Conservation (phyloP, 176 grass and related monocot species). For the Aegilops umbellulata region DNA sequence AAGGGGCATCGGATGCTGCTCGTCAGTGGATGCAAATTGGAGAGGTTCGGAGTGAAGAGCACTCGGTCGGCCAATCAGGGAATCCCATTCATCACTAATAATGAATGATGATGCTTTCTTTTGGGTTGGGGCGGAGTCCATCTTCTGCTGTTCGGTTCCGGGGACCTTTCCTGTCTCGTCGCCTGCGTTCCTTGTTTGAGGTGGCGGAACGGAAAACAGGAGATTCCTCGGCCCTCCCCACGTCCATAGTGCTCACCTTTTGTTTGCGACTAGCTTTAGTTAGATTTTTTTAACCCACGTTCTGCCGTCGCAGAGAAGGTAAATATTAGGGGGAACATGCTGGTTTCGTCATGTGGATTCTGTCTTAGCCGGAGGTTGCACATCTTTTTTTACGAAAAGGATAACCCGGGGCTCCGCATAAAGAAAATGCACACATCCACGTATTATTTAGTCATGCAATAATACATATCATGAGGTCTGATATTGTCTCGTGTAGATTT, state of each 20-base stretch:
- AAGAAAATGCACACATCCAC: no score
- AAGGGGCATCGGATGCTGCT: conserved; percentile 25
- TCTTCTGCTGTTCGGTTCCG: not conserved
- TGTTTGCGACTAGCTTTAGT: conserved; percentile 31
- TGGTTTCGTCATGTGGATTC: conserved; percentile 23
- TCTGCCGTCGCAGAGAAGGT: not conserved
- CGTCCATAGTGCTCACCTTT: conserved; percentile 48
- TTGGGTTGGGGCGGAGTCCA: conserved; percentile 25
- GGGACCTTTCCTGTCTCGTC: conserved; percentile 2
- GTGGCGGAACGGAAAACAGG: conserved; percentile 5
- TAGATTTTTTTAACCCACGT: conserved; percentile 5
- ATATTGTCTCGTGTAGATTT: no score
- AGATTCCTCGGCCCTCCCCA: conserved; percentile 35
- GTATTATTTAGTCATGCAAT: no score
- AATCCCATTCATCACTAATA: conserved; percentile 44
- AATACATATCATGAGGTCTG: no score
- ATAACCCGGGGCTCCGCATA: no score
- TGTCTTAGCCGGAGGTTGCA: not conserved
- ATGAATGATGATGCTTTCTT: conserved; percentile 3
- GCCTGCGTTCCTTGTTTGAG: conserved; percentile 25
- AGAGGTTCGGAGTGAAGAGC: not conserved
- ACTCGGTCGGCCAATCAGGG: conserved; percentile 24
- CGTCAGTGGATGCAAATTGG: conserved; percentile 3
- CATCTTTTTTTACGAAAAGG: no score
- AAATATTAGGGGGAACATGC: conserved; percentile 23